phyloP scores from a whole-genome alignment of 768 basidiomycete genomes.

The Boletus subcaerulescens region DNA sequence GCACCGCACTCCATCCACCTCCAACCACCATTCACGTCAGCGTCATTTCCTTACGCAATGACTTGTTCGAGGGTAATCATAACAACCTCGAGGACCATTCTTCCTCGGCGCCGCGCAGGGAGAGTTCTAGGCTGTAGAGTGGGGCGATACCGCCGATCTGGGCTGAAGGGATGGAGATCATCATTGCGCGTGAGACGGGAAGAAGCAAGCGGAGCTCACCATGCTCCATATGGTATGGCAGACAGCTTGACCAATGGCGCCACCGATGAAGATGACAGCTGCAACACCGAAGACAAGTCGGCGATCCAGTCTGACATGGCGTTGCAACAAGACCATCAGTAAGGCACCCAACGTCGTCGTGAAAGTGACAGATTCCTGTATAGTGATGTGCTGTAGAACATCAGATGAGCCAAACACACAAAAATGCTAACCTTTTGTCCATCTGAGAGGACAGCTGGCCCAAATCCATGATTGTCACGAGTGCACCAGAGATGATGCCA shows the following conservation, averaged over 20 bases:
- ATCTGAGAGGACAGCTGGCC: slow-evolving; percentile 52
- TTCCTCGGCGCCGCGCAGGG: slow-evolving; percentile 67
- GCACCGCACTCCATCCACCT: slow-evolving; percentile 75
- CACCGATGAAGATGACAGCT: slow-evolving; percentile 71
- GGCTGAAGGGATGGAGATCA: neutral
- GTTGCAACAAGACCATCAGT: slow-evolving; percentile 63
- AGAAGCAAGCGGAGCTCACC: slow-evolving; percentile 35
- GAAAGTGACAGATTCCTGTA: slow-evolving; percentile 72
- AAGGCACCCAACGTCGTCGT: slow-evolving; percentile 76
- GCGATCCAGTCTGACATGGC: slow-evolving; percentile 65
- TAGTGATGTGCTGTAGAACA: slow-evolving; percentile 18
- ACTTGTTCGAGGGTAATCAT: slow-evolving; percentile 81
- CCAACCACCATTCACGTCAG: slow-evolving; percentile 65
- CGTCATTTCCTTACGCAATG: slow-evolving; percentile 71
- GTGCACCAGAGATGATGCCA: slow-evolving; percentile 76
- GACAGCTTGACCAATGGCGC: slow-evolving; percentile 68
- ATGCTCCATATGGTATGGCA: slow-evolving; percentile 69
- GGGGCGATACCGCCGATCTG: slow-evolving; percentile 74
- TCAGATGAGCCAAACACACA: neutral
- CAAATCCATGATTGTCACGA: slow-evolving; percentile 67
- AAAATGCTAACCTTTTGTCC: slow-evolving; percentile 52
- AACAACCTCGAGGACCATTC: slow-evolving; percentile 80
- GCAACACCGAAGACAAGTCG: slow-evolving; percentile 62
- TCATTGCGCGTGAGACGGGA: neutral
- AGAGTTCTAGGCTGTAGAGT: slow-evolving; percentile 80